Evolutionary conservation across 2,329 filamentous ascomycete genomes (phyloP), one percentile per base, ranked within the genome.

Genomic region (Microthyrium microscopicum): DNA sequence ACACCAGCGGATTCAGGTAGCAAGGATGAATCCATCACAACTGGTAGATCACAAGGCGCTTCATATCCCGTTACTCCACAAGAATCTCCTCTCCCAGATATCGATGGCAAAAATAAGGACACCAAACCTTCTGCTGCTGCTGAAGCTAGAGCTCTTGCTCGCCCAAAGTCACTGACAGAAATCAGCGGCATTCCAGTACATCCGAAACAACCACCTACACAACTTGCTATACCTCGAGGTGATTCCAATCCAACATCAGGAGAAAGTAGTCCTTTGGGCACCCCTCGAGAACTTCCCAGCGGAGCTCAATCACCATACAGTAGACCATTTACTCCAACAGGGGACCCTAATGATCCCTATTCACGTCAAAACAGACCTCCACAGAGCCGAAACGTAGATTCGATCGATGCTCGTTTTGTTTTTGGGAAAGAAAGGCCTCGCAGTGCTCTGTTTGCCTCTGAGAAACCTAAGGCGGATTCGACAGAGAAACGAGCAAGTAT

Each of bases 271-370:
- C 72, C 85, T 3, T 74, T 71, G 8, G 66, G 53, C n/a, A 60
- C 59, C 41, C 58, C 58, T 34, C 64, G 61, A 20, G 48, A 49
- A 9, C 60, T 63, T 7, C 53, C 57, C n/a, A 68, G 55, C 44
- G 54, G 70, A 15, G 71, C 75, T 5, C 68, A 70, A 21, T 62
- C 70, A 40, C 70, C 63, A 42, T 81, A 77, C 44, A 73, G 76
- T 18, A 72, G 80, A 39, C 77, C 82, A 1, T 77, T 81, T 41
- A 85, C 81, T 2, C 83, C 83, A 4, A 67, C 72, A 13, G 82
- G 79, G 18, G 83, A 91, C 38, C 65, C 62, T 32, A 79, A 92
- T 48, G 83, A 93, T 45, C 83, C 84, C 1, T 92, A 92, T 48
- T 75, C 82, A n/a, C 79, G 82, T 40, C 75, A 71, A 44, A 84